Evolutionary conservation across 176 grass and related monocot genomes (phyloP).

Genomic region (Triticum timopheevii): DNA sequence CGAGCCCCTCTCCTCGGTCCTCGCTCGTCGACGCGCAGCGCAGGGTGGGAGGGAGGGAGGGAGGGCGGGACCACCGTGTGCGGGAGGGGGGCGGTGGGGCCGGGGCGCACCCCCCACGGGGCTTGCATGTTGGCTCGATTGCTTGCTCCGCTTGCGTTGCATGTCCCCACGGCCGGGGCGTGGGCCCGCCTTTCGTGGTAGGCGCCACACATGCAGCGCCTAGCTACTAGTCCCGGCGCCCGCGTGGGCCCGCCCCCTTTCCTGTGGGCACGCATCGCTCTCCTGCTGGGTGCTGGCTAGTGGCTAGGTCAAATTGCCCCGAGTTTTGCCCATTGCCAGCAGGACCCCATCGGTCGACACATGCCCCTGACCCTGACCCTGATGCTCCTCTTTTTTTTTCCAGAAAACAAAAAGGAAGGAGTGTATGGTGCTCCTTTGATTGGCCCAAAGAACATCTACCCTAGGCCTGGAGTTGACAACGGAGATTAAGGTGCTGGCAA

Average conservation of each 20-base stretch:
- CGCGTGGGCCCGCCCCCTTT: background rate
- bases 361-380: background rate
- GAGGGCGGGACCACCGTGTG: background rate
- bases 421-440: too few species aligned
- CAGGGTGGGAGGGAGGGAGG: background rate
- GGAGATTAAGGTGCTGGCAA: too few species aligned
- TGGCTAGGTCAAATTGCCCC: background rate
- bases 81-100: background rate
- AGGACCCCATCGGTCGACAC: background rate
- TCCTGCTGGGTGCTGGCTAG: background rate
- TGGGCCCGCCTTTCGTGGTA: background rate
- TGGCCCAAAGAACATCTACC: too few species aligned
- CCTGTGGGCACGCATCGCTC: background rate
- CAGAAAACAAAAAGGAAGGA: too few species aligned
- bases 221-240: background rate
- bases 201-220: constrained; percentile 31
- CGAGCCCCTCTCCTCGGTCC: too few species aligned
- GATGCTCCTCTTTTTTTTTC: too few species aligned
- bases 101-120: constrained; percentile 12
- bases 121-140: constrained; percentile 32
- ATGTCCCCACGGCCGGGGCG: background rate
- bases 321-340: background rate
- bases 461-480: background rate
- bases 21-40: too few species aligned
- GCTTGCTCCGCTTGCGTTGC: constrained; percentile 7